Conservation (phyloP, 768 basidiomycete species). For the Pseudohyphozyma bogoriensis region DNA sequence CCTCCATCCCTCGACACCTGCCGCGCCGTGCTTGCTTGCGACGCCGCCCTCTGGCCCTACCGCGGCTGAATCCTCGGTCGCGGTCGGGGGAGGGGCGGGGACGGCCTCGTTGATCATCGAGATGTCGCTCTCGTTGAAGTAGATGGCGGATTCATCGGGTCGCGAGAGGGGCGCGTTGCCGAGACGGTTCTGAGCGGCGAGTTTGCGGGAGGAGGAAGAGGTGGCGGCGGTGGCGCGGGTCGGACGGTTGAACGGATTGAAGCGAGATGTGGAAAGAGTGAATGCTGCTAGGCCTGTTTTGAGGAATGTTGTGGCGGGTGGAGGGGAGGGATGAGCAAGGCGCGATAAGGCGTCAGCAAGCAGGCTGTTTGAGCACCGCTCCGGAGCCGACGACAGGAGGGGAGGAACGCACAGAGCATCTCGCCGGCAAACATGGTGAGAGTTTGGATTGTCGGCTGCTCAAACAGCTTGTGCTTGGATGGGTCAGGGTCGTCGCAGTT, state of each 20-base stretch:
- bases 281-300: constrained; percentile 25
- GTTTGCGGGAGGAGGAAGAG: not conserved
- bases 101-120: constrained; percentile 13
- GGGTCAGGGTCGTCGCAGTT: not conserved
- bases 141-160: constrained; percentile 16
- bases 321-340: not conserved
- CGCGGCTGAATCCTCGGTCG: too few species aligned
- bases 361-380: not conserved
- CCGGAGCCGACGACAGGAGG: constrained; percentile 7
- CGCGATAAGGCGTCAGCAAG: not conserved
- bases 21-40: constrained; percentile 7
- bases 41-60: not conserved
- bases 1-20: constrained; percentile 15
- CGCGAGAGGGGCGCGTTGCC: constrained; percentile 10
- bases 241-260: constrained; percentile 10
- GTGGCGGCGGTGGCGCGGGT: not conserved
- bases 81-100: not conserved
- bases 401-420: constrained; percentile 50
- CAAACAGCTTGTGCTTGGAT: not conserved
- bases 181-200: constrained; percentile 9
- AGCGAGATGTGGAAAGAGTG: constrained; percentile 29
- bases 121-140: constrained; percentile 6
- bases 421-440: constrained; percentile 59
- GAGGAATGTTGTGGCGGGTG: not conserved
- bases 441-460: too few species aligned